Conservation (phyloP, 768 basidiomycete species). For the Suillus cothurnatus region DNA sequence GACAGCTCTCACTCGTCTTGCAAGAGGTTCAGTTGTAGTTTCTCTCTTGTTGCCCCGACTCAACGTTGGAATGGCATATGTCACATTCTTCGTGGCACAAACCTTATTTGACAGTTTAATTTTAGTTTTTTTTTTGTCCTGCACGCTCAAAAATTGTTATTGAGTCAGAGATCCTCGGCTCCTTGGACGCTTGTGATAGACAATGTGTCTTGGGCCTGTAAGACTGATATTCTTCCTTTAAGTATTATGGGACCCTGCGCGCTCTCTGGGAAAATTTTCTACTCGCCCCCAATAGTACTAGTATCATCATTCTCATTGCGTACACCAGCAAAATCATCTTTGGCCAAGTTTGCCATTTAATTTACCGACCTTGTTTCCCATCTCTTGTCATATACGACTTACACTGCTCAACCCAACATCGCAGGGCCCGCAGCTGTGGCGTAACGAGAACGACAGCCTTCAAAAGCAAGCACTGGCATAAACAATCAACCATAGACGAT, state of each 20-base stretch:
- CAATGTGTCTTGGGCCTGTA: neutral
- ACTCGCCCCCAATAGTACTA: neutral
- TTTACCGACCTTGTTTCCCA: neutral
- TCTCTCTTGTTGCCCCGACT: too few relatives aligned
- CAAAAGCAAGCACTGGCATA: neutral
- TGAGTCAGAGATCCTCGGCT: neutral
- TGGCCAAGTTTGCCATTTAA: neutral
- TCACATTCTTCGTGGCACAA: too few relatives aligned
- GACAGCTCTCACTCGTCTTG: too few relatives aligned
- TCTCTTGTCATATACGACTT: neutral
- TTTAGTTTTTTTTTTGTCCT: too few relatives aligned
- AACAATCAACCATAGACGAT: neutral
- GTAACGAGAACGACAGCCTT: conserved; percentile 5
- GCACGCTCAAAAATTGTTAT: too few relatives aligned
- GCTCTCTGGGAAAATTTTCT: neutral
- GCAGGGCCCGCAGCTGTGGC: neutral
- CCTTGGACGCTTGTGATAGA: neutral
- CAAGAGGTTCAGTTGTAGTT: too few relatives aligned
- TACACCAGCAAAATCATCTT: neutral
- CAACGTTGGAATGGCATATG: too few relatives aligned
- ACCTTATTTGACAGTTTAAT: too few relatives aligned
- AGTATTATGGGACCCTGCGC: neutral
- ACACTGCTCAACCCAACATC: neutral
- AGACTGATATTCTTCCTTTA: neutral
- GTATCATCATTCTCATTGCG: neutral